Evolutionary conservation across 257 asterid genomes (phyloP).

Genomic region (Solanum chilense): DNA sequence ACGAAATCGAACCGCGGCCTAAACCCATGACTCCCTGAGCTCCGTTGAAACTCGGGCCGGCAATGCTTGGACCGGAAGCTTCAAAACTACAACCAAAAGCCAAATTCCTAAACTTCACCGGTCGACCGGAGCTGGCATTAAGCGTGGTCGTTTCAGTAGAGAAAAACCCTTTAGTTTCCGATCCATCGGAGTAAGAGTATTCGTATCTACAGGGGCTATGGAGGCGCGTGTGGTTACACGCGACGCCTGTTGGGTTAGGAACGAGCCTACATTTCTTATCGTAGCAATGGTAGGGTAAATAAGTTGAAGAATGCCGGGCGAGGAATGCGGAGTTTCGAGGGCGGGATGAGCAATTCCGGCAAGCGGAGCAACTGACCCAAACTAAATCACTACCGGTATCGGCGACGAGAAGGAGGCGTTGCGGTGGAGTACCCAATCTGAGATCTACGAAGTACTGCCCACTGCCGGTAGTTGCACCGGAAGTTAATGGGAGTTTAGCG

Average conservation of each 20-base stretch:
- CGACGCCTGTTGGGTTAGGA: slow-evolving; percentile 32
- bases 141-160: slow-evolving; percentile 61
- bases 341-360: slow-evolving; percentile 40
- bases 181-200: slow-evolving; percentile 67
- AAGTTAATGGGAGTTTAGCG: slow-evolving; percentile 46
- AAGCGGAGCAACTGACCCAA: slow-evolving; percentile 83
- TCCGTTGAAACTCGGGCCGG: slow-evolving; percentile 57
- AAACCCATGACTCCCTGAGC: slow-evolving; percentile 73
- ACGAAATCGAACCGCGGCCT: slow-evolving; percentile 74
- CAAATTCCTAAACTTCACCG: slow-evolving; percentile 16
- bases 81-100: slow-evolving; percentile 64
- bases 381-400: slow-evolving; percentile 92
- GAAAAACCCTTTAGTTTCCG: slow-evolving; percentile 60
- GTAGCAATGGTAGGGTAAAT: slow-evolving; percentile 60
- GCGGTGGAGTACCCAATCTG: slow-evolving; percentile 75
- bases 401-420: slow-evolving; percentile 48
- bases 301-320: slow-evolving; percentile 64
- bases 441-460: slow-evolving; percentile 80
- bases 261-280: slow-evolving; percentile 40
- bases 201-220: slow-evolving; percentile 73
- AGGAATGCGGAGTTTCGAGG: slow-evolving; percentile 34
- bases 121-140: slow-evolving; percentile 33
- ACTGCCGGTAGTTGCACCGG: slow-evolving; percentile 71
- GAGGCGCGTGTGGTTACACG: slow-evolving; percentile 57
- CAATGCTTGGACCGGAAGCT: slow-evolving; percentile 55